phyloP scores from a whole-genome alignment of 805 yeast species.

The Myxozyma neglecta region DNA sequence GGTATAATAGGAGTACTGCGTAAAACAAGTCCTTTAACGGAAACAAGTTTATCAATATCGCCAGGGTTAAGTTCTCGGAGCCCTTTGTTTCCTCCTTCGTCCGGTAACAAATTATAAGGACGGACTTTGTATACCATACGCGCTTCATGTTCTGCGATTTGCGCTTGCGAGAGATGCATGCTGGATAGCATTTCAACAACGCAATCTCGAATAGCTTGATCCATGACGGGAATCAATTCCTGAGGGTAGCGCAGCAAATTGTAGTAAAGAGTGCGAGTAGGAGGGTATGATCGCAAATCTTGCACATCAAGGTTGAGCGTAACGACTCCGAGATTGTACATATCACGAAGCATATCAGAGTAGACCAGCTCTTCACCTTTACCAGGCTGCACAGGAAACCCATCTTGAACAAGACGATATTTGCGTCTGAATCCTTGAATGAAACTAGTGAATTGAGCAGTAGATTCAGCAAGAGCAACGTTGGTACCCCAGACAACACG shows the following conservation, averaged over 20 bases:
- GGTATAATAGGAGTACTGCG: slow-evolving; percentile 91
- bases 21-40: slow-evolving; percentile 85
- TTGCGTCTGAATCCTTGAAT: slow-evolving; percentile 79
- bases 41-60: slow-evolving; percentile 89
- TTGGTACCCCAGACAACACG: slow-evolving; percentile 97
- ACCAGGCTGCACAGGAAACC: slow-evolving; percentile 43
- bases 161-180: slow-evolving; percentile 27
- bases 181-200: slow-evolving; percentile 73
- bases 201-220: slow-evolving; percentile 88
- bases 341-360: slow-evolving; percentile 65
- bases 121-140: slow-evolving; percentile 70
- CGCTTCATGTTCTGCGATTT: slow-evolving; percentile 29
- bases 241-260: slow-evolving; percentile 92
- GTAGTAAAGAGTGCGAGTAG: slow-evolving; percentile 75
- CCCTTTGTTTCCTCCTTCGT: slow-evolving; percentile 59
- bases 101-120: slow-evolving; percentile 65
- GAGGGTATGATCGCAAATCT: slow-evolving; percentile 72
- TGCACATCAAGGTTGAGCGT: slow-evolving; percentile 82
- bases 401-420: slow-evolving; percentile 60
- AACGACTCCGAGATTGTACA: slow-evolving; percentile 76
- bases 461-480: slow-evolving; percentile 86
- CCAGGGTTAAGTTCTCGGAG: slow-evolving; percentile 92
- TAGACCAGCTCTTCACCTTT: slow-evolving; percentile 76
- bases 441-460: slow-evolving; percentile 76
- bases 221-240: slow-evolving; percentile 97